These are phyloP conservation scores for Wickerhamomyces ciferrii DNA, from an alignment of 805 yeast genomes.

Conservation along the genomic window DNA sequence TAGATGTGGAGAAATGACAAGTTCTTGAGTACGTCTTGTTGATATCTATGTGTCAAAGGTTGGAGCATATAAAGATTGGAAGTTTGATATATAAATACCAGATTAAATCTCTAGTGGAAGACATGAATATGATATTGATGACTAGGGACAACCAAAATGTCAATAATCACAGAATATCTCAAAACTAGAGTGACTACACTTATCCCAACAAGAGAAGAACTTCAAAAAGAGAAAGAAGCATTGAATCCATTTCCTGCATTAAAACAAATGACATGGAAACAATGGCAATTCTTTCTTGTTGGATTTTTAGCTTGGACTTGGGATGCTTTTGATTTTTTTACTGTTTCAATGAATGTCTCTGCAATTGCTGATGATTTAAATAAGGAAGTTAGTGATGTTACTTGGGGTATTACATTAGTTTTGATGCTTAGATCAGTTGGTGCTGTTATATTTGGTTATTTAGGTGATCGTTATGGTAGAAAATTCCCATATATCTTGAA, in stretches of 20 bases:
- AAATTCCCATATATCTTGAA: slow-evolving; percentile 51
- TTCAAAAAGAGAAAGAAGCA: slow-evolving; percentile 29
- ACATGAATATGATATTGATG: too few relatives aligned
- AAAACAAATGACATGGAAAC: slow-evolving; percentile 38
- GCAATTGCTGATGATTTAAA: slow-evolving; percentile 41
- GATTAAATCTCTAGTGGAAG: too few relatives aligned
- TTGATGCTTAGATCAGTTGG: slow-evolving; percentile 67
- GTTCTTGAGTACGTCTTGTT: neutral
- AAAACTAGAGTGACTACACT: slow-evolving; percentile 44
- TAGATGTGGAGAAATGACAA: neutral
- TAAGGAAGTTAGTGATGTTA: slow-evolving; percentile 41
- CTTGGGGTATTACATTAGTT: slow-evolving; percentile 57
- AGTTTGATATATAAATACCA: too few relatives aligned
- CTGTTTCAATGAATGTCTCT: slow-evolving; percentile 46
- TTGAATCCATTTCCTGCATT: slow-evolving; percentile 64
- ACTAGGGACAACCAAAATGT: too few relatives aligned
- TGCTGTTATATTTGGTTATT: slow-evolving; percentile 52
- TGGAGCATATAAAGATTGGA: too few relatives aligned
- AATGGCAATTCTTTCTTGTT: slow-evolving; percentile 47
- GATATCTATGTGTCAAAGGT: too few relatives aligned
- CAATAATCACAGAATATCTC: slow-evolving; percentile 7
- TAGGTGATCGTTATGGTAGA: slow-evolving; percentile 58
- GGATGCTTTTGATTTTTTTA: slow-evolving; percentile 63
- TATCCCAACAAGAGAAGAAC: slow-evolving; percentile 38
- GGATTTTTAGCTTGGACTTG: slow-evolving; percentile 60